A percentile compares a stretch with the other conserved stretches of the same genome.
These are phyloP conservation scores for Exophiala bonariae DNA, from an alignment of 2,329 filamentous ascomycete genomes.

Conservation along the genomic window DNA sequence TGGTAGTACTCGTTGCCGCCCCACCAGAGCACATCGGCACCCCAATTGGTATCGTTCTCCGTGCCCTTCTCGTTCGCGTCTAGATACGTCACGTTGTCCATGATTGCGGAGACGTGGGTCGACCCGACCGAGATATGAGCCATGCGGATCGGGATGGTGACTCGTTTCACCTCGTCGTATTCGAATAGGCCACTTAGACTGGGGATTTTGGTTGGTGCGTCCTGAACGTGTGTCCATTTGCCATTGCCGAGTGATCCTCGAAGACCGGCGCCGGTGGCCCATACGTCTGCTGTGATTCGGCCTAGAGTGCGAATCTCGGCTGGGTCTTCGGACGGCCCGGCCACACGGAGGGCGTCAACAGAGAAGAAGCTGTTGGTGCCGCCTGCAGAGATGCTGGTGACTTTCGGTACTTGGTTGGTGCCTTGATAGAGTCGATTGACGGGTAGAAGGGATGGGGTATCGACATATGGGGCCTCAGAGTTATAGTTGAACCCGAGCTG, in stretches of 20 bases:
- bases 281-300: conserved; percentile 71
- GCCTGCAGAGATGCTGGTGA: conserved; percentile 80
- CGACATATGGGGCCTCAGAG: conserved; percentile 60
- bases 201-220: conserved; percentile 76
- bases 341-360: conserved; percentile 70
- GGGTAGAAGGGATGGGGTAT: conserved; percentile 70
- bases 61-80: conserved; percentile 51
- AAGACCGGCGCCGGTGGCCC: conserved; percentile 84
- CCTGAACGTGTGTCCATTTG: conserved; percentile 84
- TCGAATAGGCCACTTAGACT: conserved; percentile 80
- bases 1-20: conserved; percentile 94
- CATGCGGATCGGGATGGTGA: conserved; percentile 74
- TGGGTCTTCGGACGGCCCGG: conserved; percentile 45
- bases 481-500: conserved; percentile 82
- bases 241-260: conserved; percentile 80
- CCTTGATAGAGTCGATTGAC: conserved; percentile 71
- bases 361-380: conserved; percentile 86
- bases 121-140: conserved; percentile 71
- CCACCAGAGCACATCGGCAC: conserved; percentile 88
- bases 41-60: conserved; percentile 78
- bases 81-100: conserved; percentile 77
- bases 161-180: conserved; percentile 73
- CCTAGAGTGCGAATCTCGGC: conserved; percentile 47
- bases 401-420: conserved; percentile 61
- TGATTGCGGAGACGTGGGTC: conserved; percentile 77